Conservation (phyloP, 495 filamentous ascomycete genomes). For the Aspergillus carlsbadensis region DNA sequence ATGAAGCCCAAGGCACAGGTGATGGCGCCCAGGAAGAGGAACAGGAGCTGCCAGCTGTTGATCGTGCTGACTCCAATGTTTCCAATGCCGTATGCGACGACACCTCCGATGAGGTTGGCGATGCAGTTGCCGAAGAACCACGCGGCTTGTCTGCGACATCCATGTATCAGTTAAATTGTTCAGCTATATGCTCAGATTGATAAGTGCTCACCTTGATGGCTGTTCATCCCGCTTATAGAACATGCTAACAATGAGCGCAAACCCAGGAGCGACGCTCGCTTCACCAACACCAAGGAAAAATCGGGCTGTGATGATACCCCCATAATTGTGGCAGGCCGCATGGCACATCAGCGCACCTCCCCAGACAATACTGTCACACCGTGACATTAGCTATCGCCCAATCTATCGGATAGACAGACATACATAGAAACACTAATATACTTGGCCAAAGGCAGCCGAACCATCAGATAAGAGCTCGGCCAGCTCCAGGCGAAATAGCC, state of each 20-base stretch:
- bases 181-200: background rate
- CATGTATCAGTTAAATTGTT: background rate
- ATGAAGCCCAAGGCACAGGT: background rate
- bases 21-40: background rate
- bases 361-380: slow-evolving; percentile 20
- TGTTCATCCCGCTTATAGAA: slow-evolving; percentile 41
- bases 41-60: slow-evolving; percentile 3
- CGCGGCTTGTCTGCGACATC: background rate
- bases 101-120: background rate
- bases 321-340: slow-evolving; percentile 49
- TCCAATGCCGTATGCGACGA: slow-evolving; percentile 2
- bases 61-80: background rate
- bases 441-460: slow-evolving; percentile 52
- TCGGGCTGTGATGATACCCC: slow-evolving; percentile 46
- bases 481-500: slow-evolving; percentile 51
- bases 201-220: background rate
- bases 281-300: slow-evolving; percentile 58
- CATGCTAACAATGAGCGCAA: slow-evolving; percentile 58
- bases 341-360: slow-evolving; percentile 33
- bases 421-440: slow-evolving; percentile 36
- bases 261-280: slow-evolving; percentile 56
- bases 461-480: slow-evolving; percentile 50
- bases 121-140: slow-evolving; percentile 4
- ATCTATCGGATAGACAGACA: background rate
- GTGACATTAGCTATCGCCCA: background rate